Evolutionary conservation across 208 protist species (phyloP).

Genomic region (Tritrichomonas foetus): DNA sequence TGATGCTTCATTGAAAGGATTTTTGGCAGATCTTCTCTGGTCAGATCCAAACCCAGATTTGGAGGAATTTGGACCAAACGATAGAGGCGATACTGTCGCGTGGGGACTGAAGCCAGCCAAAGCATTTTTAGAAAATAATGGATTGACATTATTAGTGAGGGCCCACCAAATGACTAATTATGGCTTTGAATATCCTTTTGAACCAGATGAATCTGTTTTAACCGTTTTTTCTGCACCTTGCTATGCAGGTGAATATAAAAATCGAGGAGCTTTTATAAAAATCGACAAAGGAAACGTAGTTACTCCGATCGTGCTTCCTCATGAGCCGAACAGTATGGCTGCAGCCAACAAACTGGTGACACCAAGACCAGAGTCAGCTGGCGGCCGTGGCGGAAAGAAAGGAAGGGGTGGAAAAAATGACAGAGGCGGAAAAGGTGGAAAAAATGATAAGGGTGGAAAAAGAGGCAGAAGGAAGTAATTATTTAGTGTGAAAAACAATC

Average conservation of each 20-base stretch:
- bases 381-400: neutral
- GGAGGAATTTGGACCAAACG: neutral
- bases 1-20: neutral
- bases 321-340: neutral
- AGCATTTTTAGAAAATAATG: neutral
- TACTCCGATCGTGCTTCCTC: neutral
- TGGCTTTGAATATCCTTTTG: constrained; percentile 22
- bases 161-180: constrained; percentile 2
- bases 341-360: neutral
- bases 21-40: constrained; percentile 20
- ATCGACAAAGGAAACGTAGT: neutral
- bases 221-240: constrained; percentile 35
- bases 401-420: constrained; percentile 25
- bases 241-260: constrained; percentile 27
- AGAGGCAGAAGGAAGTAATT: neutral
- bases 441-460: neutral
- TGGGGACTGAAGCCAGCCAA: neutral
- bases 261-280: neutral
- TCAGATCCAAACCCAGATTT: neutral
- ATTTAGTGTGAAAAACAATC: no score
- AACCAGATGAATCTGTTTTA: neutral
- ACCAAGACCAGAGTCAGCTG: neutral
- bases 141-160: neutral
- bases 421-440: neutral
- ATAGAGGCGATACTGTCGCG: neutral